Base-by-base conservation (phyloP, 2,329 filamentous ascomycete species). In the Stachybotrys echinatus region DNA sequence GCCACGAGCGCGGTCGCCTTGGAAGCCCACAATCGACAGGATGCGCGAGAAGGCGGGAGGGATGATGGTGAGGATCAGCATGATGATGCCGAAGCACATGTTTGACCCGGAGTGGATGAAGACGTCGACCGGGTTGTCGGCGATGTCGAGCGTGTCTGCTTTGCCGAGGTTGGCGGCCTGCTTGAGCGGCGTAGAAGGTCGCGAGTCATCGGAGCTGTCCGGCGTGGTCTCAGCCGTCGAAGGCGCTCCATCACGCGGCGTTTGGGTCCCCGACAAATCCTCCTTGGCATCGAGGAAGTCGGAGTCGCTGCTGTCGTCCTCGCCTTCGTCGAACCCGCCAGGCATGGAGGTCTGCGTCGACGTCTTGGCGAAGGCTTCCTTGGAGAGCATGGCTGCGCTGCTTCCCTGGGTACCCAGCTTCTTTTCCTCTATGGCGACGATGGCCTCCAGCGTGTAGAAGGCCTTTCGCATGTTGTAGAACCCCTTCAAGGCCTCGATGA, bases 401-500 rank as follows among this genome's bases (percentile, higher is more conserved):
- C 42, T 23, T 19, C 12, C 14, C 20, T 45, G 20, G 2, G 48
- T 48, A 0, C 60, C 59, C 5, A 74, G 49, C 0, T 63, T 64
- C 53, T 78, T 82, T 21, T 79, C 79, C 68, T 96, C 92, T 31
- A 85, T 80, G 52, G 87, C 80, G 62, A 92, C 77, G 49, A 99
- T 88, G 10, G 77, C 78, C 60, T 96, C 88, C 4, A 99, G 74
- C 0, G 90, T 87, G 38, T 90, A 73, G 61, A 88, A 97, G 0
- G 92, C 92, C 65, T 95, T 95, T 54, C 92, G 80, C 58, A 97
- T 70, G 68, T 94, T 95, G 64, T 95, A 95, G 62, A 97, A 97
- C 6, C 90, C 90, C 68, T 87, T 90, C 66, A 97, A 81, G 17
- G 85, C 90, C 66, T 97, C 94, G 0, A 92, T 92, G 59, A 97